Conservation (phyloP, 1,139 yeast species). For the Saccharomyces hybrid region DNA sequence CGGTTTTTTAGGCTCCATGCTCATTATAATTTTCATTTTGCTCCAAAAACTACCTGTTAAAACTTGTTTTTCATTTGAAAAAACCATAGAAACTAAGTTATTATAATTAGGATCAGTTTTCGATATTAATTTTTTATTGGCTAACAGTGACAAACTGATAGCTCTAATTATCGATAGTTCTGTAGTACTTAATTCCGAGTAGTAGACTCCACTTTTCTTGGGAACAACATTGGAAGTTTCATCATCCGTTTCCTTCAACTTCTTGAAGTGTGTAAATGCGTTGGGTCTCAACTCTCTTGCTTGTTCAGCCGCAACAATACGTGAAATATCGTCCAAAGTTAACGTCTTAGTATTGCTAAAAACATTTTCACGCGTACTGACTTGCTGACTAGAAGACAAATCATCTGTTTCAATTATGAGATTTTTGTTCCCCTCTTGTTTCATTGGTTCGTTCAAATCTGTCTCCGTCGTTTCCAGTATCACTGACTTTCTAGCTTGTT, state of each 20-base stretch:
- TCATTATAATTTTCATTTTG: conserved; percentile 42
- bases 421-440: conserved; percentile 10
- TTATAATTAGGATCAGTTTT: conserved; percentile 11
- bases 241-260: conserved; percentile 27
- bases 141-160: conserved; percentile 42
- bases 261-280: conserved; percentile 32
- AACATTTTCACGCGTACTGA: conserved; percentile 41
- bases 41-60: conserved; percentile 62
- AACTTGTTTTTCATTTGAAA: conserved; percentile 9
- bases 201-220: conserved; percentile 40
- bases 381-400: conserved; percentile 4
- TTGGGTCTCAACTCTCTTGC: conserved; percentile 72
- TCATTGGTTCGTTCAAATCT: conserved; percentile 11
- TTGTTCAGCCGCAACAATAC: conserved; percentile 95
- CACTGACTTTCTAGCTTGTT: conserved; percentile 50
- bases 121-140: conserved; percentile 4
- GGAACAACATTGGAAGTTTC: conserved; percentile 14
- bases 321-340: conserved; percentile 90
- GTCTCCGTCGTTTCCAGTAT: conserved; percentile 40
- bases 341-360: conserved; percentile 76
- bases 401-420: conserved; percentile 28
- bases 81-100: conserved; percentile 1
- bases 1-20: conserved; percentile 24
- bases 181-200: conserved; percentile 58
- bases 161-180: conserved; percentile 49